These are phyloP conservation scores for Berberis vulgaris DNA, from an alignment of 164 flowering plant species.

Conservation along the genomic window DNA sequence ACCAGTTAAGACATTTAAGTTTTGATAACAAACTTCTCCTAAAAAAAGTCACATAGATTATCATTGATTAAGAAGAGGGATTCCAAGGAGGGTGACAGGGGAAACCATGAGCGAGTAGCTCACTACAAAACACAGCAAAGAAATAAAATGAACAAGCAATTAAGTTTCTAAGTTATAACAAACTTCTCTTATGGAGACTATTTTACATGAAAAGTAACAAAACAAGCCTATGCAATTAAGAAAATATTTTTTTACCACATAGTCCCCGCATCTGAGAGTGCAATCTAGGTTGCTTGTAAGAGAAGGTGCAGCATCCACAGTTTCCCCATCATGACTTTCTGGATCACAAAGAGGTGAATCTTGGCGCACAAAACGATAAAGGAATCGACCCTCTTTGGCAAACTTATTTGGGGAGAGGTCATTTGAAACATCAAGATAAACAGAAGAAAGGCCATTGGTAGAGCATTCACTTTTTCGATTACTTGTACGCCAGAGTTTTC, in stretches of 20 bases:
- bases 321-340: constrained; percentile 18
- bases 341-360: constrained; percentile 12
- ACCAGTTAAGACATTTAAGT: too few relatives aligned
- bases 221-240: neutral
- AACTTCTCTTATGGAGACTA: neutral
- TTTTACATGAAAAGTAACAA: neutral
- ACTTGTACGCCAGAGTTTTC: constrained; percentile 38
- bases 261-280: constrained; percentile 65
- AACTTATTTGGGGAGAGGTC: constrained; percentile 23
- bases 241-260: constrained; percentile 50
- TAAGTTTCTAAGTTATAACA: too few relatives aligned
- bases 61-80: too few relatives aligned
- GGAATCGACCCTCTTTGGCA: constrained; percentile 35
- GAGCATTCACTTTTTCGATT: constrained; percentile 18
- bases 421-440: constrained; percentile 59
- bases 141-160: too few relatives aligned
- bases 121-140: too few relatives aligned
- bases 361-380: constrained; percentile 61
- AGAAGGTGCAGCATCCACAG: constrained; percentile 17
- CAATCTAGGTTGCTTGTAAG: constrained; percentile 28
- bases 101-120: too few relatives aligned
- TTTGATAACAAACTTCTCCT: too few relatives aligned
- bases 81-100: too few relatives aligned
- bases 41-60: too few relatives aligned
- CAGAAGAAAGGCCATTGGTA: constrained; percentile 38